Percentiles rank a stretch among this genome's conserved stretches.
Conservation (phyloP, 192 early-diverging fungal genomes). For the Phlyctochytrium bullatum region DNA sequence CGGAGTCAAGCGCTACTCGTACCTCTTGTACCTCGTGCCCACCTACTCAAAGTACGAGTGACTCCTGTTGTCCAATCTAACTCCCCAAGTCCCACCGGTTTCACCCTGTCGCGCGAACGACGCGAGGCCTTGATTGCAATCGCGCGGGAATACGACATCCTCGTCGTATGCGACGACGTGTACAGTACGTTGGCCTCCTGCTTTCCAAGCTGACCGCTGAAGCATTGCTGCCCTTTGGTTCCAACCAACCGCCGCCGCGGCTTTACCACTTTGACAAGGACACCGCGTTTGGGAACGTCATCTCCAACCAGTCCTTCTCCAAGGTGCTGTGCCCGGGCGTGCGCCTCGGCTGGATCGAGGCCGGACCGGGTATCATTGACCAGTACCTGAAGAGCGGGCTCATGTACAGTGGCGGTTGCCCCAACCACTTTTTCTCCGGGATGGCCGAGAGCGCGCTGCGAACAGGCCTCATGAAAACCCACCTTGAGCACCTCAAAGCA, state of each 20-base stretch:
- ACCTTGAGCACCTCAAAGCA: slow-evolving; percentile 22
- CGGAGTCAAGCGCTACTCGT: slow-evolving; percentile 22
- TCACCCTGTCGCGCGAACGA: slow-evolving; percentile 11
- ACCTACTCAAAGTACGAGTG: slow-evolving; percentile 47
- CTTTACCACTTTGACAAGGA: slow-evolving; percentile 23
- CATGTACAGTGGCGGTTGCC: slow-evolving; percentile 31
- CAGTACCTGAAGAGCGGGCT: slow-evolving; percentile 14
- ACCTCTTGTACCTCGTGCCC: slow-evolving; percentile 41
- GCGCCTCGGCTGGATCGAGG: slow-evolving; percentile 49
- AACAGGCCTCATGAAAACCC: slow-evolving; percentile 10
- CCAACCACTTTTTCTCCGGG: slow-evolving; percentile 29
- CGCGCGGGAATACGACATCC: slow-evolving; percentile 35
- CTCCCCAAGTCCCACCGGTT: slow-evolving; percentile 40
- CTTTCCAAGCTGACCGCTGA: no score
- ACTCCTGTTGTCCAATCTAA: no score
- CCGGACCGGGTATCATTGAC: slow-evolving; percentile 22
- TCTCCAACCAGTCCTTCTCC: slow-evolving; percentile 45
- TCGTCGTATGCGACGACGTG: slow-evolving; percentile 51
- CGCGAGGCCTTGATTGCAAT: slow-evolving; percentile 26
- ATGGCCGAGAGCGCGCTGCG: slow-evolving; percentile 6
- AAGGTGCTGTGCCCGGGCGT: slow-evolving; percentile 45
- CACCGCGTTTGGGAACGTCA: slow-evolving; percentile 32
- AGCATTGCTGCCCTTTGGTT: slow-evolving; percentile 28
- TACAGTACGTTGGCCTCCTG: no score
- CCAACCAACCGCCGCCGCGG: slow-evolving; percentile 3